Conservation (phyloP, 1,139 yeast genomes). For the Taphrina communis region DNA sequence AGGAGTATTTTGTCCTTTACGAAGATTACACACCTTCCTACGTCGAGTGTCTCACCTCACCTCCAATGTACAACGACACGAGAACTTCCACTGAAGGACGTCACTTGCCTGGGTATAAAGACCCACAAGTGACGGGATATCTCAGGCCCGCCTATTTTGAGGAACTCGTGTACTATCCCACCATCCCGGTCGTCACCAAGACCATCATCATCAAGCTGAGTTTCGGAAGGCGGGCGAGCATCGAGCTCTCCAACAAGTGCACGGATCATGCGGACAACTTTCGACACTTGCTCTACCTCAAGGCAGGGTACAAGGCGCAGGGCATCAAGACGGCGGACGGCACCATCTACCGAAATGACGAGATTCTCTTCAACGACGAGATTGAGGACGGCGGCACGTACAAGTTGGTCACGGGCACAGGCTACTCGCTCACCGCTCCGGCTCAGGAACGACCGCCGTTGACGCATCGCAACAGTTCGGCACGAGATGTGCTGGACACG, state of each 20-base stretch:
- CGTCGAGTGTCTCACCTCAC: slow-evolving; percentile 12
- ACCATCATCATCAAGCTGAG: slow-evolving; percentile 26
- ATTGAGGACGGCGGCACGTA: slow-evolving; percentile 15
- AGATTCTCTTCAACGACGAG: slow-evolving; percentile 17
- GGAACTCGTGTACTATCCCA: slow-evolving; percentile 38
- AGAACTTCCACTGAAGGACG: neutral
- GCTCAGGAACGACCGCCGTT: slow-evolving; percentile 8
- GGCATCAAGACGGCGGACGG: slow-evolving; percentile 32
- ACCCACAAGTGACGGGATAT: slow-evolving; percentile 11
- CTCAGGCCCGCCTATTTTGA: slow-evolving; percentile 29
- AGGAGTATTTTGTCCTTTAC: slow-evolving; percentile 27
- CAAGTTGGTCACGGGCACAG: slow-evolving; percentile 22
- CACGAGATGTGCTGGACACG: slow-evolving; percentile 20
- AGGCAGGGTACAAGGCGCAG: slow-evolving; percentile 39
- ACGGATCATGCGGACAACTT: slow-evolving; percentile 29
- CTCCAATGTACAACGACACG: slow-evolving; percentile 25
- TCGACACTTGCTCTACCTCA: slow-evolving; percentile 19
- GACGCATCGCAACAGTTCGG: slow-evolving; percentile 3
- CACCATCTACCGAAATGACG: slow-evolving; percentile 31
- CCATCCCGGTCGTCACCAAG: slow-evolving; percentile 28
- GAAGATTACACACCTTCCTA: slow-evolving; percentile 39
- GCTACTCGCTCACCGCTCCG: slow-evolving; percentile 20
- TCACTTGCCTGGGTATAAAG: slow-evolving; percentile 26
- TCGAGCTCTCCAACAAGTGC: slow-evolving; percentile 26
- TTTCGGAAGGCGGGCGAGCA: slow-evolving; percentile 22